Conservation (phyloP, 2,329 filamentous ascomycete genomes). For the Byssothecium circinans region DNA sequence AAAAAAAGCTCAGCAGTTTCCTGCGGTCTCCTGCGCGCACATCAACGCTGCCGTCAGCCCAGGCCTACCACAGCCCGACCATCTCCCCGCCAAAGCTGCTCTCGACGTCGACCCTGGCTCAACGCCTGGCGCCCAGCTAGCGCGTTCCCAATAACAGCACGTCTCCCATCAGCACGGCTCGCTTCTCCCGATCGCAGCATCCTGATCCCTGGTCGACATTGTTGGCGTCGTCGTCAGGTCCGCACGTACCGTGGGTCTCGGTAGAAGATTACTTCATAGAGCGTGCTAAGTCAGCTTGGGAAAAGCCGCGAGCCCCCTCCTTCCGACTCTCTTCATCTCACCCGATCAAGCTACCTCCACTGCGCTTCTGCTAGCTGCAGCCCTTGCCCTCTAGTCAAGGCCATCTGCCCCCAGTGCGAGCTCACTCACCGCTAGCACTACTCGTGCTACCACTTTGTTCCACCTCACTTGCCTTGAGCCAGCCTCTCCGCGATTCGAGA, state of each 20-base stretch:
- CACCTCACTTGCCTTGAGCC: slow-evolving; percentile 35
- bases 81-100: slow-evolving; percentile 4
- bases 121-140: slow-evolving; percentile 22
- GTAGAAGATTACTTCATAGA: slow-evolving; percentile 42
- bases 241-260: slow-evolving; percentile 12
- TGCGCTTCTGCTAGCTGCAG: slow-evolving; percentile 37
- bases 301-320: slow-evolving; percentile 31
- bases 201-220: slow-evolving; percentile 5
- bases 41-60: slow-evolving; percentile 5
- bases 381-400: slow-evolving; percentile 12
- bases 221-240: slow-evolving; percentile 19
- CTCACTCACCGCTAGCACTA: slow-evolving; percentile 38
- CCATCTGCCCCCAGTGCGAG: slow-evolving; percentile 24
- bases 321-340: slow-evolving; percentile 36
- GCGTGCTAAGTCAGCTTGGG: slow-evolving; percentile 36
- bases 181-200: slow-evolving; percentile 33
- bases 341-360: slow-evolving; percentile 25
- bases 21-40: slow-evolving; percentile 19
- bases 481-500: slow-evolving; percentile 42
- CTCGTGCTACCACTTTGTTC: slow-evolving; percentile 42
- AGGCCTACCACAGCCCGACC: slow-evolving; percentile 1
- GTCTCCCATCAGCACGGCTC: slow-evolving; percentile 39
- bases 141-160: slow-evolving; percentile 29
- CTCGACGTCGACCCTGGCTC: slow-evolving; percentile 15
- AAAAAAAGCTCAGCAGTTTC: slow-evolving; percentile 4